Conservation (phyloP, 2,329 filamentous ascomycete species). For the Hymenoscyphus occultus region DNA sequence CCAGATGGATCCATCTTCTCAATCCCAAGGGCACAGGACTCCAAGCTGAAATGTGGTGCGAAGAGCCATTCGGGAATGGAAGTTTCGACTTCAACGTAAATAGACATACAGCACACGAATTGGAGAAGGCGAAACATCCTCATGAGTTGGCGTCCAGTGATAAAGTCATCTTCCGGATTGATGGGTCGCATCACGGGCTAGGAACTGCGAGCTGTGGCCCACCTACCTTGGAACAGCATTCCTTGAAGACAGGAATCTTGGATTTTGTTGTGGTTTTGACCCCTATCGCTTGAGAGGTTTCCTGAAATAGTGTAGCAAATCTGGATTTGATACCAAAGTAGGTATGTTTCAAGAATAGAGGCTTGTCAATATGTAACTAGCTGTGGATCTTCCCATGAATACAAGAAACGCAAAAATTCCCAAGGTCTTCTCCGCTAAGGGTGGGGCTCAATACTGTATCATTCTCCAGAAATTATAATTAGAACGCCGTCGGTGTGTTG, state of each 20-base stretch:
- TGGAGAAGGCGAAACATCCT: slow-evolving; percentile 61
- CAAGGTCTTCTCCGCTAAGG: no score
- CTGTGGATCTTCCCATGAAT: no score
- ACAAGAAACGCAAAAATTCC: no score
- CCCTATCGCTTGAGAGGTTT: not conserved
- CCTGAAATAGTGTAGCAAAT: not conserved
- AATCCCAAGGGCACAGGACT: slow-evolving; percentile 32
- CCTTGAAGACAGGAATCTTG: slow-evolving; percentile 8
- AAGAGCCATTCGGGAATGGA: slow-evolving; percentile 27
- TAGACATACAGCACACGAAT: slow-evolving; percentile 40
- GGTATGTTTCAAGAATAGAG: no score
- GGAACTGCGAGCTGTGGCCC: slow-evolving; percentile 49
- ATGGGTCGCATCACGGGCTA: slow-evolving; percentile 46
- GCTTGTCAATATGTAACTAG: no score
- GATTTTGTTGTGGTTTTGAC: slow-evolving; percentile 13
- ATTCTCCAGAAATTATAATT: no score
- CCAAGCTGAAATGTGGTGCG: not conserved
- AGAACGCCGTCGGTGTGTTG: no score
- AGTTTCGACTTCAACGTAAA: slow-evolving; percentile 50
- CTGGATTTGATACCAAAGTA: not conserved
- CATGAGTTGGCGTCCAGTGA: slow-evolving; percentile 55
- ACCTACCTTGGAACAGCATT: slow-evolving; percentile 15
- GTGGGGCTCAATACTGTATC: no score
- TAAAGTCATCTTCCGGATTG: slow-evolving; percentile 42
- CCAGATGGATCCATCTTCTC: slow-evolving; percentile 51